Conservation (phyloP, 2,329 filamentous ascomycete genomes). For the Talaromyces pinophilus region DNA sequence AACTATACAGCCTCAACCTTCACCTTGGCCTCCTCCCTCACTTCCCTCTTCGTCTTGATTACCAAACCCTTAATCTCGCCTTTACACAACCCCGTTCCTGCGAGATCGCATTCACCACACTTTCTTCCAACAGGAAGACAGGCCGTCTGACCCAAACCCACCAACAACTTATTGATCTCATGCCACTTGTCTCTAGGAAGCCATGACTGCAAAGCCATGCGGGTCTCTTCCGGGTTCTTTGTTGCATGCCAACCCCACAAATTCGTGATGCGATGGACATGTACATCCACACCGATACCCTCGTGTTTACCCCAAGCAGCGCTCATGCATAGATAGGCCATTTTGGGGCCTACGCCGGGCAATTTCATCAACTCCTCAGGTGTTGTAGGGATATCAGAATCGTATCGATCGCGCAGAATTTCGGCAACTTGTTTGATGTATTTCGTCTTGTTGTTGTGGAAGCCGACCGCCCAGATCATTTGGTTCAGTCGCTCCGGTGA, state of each 20-base stretch:
- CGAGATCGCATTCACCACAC: slow-evolving; percentile 85
- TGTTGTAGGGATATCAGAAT: slow-evolving; percentile 76
- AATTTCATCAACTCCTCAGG: slow-evolving; percentile 73
- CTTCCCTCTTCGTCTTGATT: slow-evolving; percentile 54
- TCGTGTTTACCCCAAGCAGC: slow-evolving; percentile 69
- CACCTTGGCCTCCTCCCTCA: slow-evolving; percentile 29
- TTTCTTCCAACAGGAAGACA: slow-evolving; percentile 76
- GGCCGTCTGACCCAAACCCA: slow-evolving; percentile 83
- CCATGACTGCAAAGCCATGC: slow-evolving; percentile 75
- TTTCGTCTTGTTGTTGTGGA: slow-evolving; percentile 92
- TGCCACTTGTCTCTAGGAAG: slow-evolving; percentile 82
- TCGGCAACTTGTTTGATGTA: slow-evolving; percentile 74
- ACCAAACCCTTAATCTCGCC: slow-evolving; percentile 68
- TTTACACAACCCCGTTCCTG: slow-evolving; percentile 72
- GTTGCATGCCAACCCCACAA: slow-evolving; percentile 90
- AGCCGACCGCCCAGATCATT: slow-evolving; percentile 81
- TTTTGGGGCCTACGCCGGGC: slow-evolving; percentile 90
- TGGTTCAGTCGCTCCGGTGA: slow-evolving; percentile 67
- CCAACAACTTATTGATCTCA: slow-evolving; percentile 86
- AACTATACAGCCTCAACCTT: slow-evolving; percentile 8
- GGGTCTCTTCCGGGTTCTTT: slow-evolving; percentile 78
- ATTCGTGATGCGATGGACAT: slow-evolving; percentile 93
- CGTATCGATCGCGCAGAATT: slow-evolving; percentile 69
- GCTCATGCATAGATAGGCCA: slow-evolving; percentile 86
- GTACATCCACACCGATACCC: slow-evolving; percentile 91